Conservation (phyloP, 176 grass and related monocot species). For the Microstegium vimineum region DNA sequence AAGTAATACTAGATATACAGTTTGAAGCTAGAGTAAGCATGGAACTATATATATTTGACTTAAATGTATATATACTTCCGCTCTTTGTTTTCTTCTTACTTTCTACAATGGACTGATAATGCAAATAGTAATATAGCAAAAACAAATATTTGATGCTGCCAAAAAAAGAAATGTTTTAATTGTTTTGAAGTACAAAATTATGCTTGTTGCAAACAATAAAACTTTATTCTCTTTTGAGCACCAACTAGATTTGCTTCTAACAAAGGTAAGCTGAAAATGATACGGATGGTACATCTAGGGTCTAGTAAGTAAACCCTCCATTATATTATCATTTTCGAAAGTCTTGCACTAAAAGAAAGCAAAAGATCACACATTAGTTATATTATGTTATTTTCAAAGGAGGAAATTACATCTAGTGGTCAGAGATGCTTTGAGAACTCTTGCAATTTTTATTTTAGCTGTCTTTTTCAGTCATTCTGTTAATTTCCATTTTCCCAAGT, state of each 20-base stretch:
- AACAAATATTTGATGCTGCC: background rate
- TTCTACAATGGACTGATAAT: background rate
- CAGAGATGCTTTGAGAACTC: background rate
- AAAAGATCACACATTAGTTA: background rate
- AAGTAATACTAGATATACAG: background rate
- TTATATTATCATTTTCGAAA: conserved; percentile 4
- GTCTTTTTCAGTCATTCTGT: background rate
- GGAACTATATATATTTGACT: background rate
- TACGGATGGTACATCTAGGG: background rate
- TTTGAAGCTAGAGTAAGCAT: background rate
- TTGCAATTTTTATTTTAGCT: background rate
- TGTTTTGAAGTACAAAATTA: conserved; percentile 17
- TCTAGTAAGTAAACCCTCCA: conserved; percentile 6
- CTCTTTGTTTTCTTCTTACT: background rate
- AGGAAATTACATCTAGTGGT: background rate
- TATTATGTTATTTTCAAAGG: background rate
- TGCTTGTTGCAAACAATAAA: conserved; percentile 15
- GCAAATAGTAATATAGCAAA: background rate
- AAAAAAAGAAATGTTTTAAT: background rate
- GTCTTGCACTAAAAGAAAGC: conserved; percentile 8
- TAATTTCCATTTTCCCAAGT: background rate
- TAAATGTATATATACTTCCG: background rate
- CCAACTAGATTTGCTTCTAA: conserved; percentile 25
- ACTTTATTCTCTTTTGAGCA: conserved; percentile 7
- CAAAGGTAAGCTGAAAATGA: conserved; percentile 16